These are phyloP conservation scores for Dactylellina cionopaga DNA, from an alignment of 2,329 filamentous ascomycete genomes.

Conservation along the genomic window DNA sequence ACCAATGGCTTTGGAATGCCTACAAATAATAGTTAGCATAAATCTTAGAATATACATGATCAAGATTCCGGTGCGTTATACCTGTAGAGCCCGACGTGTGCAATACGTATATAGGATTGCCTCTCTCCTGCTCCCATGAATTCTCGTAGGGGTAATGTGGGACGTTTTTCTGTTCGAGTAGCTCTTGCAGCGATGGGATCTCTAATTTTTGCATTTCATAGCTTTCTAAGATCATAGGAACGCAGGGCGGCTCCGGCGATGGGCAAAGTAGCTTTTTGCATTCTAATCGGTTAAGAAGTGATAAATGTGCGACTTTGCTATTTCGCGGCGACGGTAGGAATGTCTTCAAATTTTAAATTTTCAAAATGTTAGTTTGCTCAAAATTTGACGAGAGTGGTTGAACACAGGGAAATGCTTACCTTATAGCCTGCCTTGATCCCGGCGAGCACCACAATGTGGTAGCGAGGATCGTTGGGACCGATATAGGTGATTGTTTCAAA, in stretches of 20 bases:
- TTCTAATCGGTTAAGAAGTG: background rate
- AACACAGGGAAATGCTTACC: constrained; percentile 54
- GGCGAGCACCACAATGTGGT: constrained; percentile 61
- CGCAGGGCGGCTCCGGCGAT: background rate
- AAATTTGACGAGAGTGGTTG: background rate
- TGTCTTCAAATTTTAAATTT: background rate
- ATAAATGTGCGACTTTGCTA: background rate
- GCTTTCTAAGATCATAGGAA: background rate
- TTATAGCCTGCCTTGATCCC: constrained; percentile 63
- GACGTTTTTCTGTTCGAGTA: background rate
- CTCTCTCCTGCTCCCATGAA: background rate
- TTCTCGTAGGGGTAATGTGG: background rate
- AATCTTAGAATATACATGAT: background rate
- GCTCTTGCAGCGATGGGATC: background rate
- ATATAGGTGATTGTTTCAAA: constrained; percentile 61
- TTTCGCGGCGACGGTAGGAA: constrained; percentile 6
- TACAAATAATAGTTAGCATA: background rate
- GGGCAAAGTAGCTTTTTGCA: constrained; percentile 13
- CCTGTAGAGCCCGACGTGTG: constrained; percentile 8
- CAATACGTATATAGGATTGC: background rate
- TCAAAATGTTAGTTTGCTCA: too few relatives aligned
- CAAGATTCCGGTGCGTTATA: background rate
- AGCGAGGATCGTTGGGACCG: constrained; percentile 60
- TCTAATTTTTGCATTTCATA: background rate
- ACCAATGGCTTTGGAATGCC: constrained; percentile 2